Conservation (phyloP, 768 basidiomycete genomes). For the Amanita exitialis region DNA sequence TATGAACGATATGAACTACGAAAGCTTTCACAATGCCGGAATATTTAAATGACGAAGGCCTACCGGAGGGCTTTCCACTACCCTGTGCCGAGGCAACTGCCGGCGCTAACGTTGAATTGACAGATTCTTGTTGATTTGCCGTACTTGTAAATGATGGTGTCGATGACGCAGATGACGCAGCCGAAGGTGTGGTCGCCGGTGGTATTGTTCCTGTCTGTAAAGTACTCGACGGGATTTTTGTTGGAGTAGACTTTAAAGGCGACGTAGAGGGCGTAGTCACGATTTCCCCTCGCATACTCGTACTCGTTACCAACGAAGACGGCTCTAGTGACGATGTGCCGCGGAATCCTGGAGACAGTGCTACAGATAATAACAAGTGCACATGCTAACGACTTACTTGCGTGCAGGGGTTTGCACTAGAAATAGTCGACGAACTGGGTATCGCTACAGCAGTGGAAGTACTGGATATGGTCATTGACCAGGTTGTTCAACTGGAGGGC, state of each 20-base stretch:
- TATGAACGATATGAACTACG: conserved; percentile 12
- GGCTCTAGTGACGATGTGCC: background rate
- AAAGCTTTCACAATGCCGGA: background rate
- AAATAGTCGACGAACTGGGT: too few relatives aligned
- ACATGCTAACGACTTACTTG: background rate
- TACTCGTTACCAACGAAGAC: background rate
- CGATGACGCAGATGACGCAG: too few relatives aligned
- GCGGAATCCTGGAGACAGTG: background rate
- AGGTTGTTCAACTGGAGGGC: background rate
- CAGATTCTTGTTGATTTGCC: background rate
- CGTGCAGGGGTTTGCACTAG: background rate
- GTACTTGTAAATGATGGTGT: background rate
- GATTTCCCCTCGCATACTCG: background rate
- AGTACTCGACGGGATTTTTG: background rate
- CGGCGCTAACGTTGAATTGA: background rate
- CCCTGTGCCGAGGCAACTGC: background rate
- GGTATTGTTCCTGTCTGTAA: background rate
- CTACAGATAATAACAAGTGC: too few relatives aligned
- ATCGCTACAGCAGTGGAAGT: background rate
- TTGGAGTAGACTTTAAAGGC: background rate
- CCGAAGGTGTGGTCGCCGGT: background rate
- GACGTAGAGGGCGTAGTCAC: background rate
- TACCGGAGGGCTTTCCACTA: background rate
- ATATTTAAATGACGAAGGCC: background rate
- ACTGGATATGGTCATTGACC: background rate